Evolutionary conservation across 2,329 filamentous ascomycete genomes (phyloP).

Genomic region (Fusarium sp.): DNA sequence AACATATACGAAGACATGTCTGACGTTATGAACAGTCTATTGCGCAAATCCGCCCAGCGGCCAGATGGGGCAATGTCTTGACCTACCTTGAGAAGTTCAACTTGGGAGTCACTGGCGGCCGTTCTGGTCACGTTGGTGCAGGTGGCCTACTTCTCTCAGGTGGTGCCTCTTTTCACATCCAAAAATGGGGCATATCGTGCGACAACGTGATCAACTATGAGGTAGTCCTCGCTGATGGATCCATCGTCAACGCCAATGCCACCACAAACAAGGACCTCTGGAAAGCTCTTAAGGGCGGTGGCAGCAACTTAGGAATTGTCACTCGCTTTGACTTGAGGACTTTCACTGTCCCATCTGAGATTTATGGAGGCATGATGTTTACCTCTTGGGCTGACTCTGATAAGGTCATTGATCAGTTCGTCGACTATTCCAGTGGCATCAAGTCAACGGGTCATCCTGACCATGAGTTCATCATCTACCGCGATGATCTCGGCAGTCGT

Average conservation of each 20-base stretch:
- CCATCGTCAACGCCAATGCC: background rate
- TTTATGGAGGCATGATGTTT: slow-evolving; percentile 5
- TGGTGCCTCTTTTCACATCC: background rate
- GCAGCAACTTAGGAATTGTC: slow-evolving; percentile 7
- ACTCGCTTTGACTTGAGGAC: slow-evolving; percentile 10
- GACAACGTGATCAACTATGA: slow-evolving; percentile 14
- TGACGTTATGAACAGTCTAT: background rate
- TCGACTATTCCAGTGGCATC: background rate
- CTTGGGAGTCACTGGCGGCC: slow-evolving; percentile 5
- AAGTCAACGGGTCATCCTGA: background rate
- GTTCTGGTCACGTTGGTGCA: slow-evolving; percentile 1
- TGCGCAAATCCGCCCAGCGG: slow-evolving; percentile 3
- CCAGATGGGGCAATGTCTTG: slow-evolving; percentile 5
- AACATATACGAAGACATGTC: no score
- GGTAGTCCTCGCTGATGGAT: slow-evolving; percentile 10
- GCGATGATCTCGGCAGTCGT: background rate
- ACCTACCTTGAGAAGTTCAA: background rate
- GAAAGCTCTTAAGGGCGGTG: slow-evolving; percentile 9
- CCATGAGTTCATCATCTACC: slow-evolving; percentile 2
- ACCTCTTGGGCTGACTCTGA: background rate
- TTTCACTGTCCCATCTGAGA: background rate
- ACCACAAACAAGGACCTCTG: background rate
- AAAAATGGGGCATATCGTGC: slow-evolving; percentile 1
- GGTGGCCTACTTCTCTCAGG: slow-evolving; percentile 5
- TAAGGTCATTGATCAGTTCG: background rate